Evolutionary conservation across 805 yeast genomes (phyloP).

Genomic region (Saccharomycopsis sp.): DNA sequence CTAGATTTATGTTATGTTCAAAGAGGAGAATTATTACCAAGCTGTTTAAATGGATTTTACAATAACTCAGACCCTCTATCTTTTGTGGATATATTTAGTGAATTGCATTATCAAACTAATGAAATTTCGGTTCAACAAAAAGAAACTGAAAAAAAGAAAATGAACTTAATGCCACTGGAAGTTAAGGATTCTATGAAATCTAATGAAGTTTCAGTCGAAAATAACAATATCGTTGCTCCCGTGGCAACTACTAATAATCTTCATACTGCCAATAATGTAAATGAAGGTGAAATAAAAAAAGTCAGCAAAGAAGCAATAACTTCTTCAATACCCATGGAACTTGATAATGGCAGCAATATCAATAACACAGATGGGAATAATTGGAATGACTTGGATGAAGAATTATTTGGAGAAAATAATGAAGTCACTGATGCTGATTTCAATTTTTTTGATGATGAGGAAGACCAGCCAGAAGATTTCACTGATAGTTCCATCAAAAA

Average conservation of each 20-base stretch:
- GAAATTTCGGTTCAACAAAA: background rate
- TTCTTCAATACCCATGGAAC: conserved; percentile 16
- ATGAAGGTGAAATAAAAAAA: background rate
- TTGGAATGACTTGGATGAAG: conserved; percentile 26
- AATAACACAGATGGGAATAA: conserved; percentile 3
- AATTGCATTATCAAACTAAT: conserved; percentile 2
- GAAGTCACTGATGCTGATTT: conserved; percentile 22
- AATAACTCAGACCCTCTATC: conserved; percentile 20
- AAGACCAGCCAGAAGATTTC: background rate
- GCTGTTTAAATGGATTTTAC: no score
- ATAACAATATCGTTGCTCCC: background rate
- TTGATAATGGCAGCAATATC: background rate
- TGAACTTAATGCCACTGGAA: background rate
- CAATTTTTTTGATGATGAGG: conserved; percentile 21
- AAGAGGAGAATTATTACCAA: conserved; percentile 22
- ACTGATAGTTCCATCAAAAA: background rate
- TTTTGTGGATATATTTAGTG: conserved; percentile 23
- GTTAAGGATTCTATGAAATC: background rate
- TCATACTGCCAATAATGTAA: no score
- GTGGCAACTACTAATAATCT: no score
- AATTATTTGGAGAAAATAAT: conserved; percentile 25
- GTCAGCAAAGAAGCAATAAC: conserved; percentile 8
- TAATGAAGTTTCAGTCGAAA: background rate
- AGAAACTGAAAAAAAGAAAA: background rate
- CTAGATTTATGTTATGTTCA: conserved; percentile 55